Base-by-base conservation (phyloP, 768 basidiomycete species). In the Saitozyma podzolica region DNA sequence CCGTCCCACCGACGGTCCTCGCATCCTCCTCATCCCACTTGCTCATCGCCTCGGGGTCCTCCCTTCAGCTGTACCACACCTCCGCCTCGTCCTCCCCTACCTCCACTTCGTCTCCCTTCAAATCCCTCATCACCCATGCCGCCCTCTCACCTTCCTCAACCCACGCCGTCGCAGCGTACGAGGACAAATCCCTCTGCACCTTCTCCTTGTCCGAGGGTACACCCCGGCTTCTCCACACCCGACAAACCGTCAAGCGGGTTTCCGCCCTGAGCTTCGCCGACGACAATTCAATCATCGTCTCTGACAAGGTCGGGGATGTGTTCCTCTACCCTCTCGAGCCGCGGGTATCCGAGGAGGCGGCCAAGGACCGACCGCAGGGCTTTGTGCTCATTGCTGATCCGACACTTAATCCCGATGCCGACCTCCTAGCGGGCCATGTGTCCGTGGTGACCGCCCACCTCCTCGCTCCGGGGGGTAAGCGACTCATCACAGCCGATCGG, bases 271-370 rank as follows among this genome's bases (percentile, higher is more conserved):
- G 80, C 0, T 87, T 96, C 68, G 86, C 88, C 0, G 80, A 74
- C 6, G 83, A 87, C 50, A 84, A 84, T 64, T 86, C 84, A 0
- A 87, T 99, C 62, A 77, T 97, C 2, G 86, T 91, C 11, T 86
- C 91, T 2, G 95, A 99, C 80, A 97, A 96, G 80, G 94, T 96
- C 65, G 95, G 95, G 0, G 95, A 97, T 74, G 85, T 95, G 47
- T 95, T 92, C 81, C 86, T 43, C 14, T 65, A 92, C 75, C 82
- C 87, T 0, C 80, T 89, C n/a, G 77, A 83, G 40, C 82, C 66
- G 9, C 43, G 53, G 70, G 14, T 74, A 71, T 20, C 68, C 41
- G 40, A 47, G 5, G 39, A 52, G 3, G 9, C 45, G 19, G 72
- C 39, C 68, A 58, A 74, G 58, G 13, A 66, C 20, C 57, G 66